A percentile compares a stretch with the other conserved stretches of the same genome.
Conservation (phyloP, 371 early-diverging fungal species). For the Mortierella sp. region DNA sequence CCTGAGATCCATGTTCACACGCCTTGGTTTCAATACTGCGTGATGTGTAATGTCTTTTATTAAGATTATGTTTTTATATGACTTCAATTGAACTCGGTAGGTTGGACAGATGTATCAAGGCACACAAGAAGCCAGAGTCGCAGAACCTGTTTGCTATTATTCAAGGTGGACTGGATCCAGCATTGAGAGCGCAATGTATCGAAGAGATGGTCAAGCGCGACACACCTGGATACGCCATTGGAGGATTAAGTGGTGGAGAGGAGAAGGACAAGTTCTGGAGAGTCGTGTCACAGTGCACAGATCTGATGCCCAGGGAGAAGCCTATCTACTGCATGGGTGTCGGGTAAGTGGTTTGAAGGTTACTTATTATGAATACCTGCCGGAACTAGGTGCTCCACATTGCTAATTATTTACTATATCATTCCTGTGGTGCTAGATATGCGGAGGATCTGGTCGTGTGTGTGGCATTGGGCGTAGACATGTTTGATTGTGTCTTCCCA, state of each 20-base stretch:
- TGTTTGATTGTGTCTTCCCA: slow-evolving; percentile 98
- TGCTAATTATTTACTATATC: neutral
- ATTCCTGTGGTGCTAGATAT: slow-evolving; percentile 73
- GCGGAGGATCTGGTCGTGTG: slow-evolving; percentile 96
- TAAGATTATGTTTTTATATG: neutral
- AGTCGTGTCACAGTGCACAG: slow-evolving; percentile 88
- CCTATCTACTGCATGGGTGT: slow-evolving; percentile 99
- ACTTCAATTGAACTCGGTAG: slow-evolving; percentile 18
- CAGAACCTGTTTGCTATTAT: slow-evolving; percentile 97
- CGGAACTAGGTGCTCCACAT: too few species aligned
- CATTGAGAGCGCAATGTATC: slow-evolving; percentile 83
- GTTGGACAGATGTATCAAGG: slow-evolving; percentile 92
- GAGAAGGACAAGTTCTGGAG: slow-evolving; percentile 94
- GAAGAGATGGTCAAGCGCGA: slow-evolving; percentile 92
- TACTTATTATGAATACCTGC: neutral
- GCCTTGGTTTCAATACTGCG: neutral
- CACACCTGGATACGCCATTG: slow-evolving; percentile 95
- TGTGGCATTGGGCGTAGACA: slow-evolving; percentile 95
- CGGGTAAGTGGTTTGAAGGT: slow-evolving; percentile 67
- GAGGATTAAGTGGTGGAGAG: slow-evolving; percentile 97
- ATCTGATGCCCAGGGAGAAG: slow-evolving; percentile 85
- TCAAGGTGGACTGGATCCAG: slow-evolving; percentile 91
- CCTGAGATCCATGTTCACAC: neutral
- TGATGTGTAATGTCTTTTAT: neutral
- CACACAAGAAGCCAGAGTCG: slow-evolving; percentile 78